These are phyloP conservation scores for Boeremia lycopersici DNA, from an alignment of 2,329 filamentous ascomycete genomes.

Conservation along the genomic window DNA sequence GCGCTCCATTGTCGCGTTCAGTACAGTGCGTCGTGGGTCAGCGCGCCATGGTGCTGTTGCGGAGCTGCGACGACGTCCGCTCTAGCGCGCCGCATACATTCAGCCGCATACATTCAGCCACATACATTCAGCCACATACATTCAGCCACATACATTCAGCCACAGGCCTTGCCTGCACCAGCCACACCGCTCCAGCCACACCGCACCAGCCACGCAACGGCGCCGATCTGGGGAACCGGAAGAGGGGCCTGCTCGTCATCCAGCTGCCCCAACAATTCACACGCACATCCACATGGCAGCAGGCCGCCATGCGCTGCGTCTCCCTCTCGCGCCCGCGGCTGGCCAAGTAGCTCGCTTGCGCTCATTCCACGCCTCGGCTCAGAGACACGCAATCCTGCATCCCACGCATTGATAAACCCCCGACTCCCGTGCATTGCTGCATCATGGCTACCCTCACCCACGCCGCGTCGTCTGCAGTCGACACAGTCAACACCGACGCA, in stretches of 20 bases:
- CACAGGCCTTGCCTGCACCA: no score
- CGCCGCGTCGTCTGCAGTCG: conserved; percentile 23
- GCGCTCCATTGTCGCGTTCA: conserved; percentile 44
- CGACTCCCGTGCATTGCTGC: not conserved
- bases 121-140: no score
- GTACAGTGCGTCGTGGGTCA: no score
- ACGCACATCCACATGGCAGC: no score
- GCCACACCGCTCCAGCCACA: no score
- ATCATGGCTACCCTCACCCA: conserved; percentile 43
- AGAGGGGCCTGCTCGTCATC: not conserved
- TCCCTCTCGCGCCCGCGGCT: conserved; percentile 4
- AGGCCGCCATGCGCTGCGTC: conserved; percentile 16
- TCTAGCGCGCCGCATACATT: no score
- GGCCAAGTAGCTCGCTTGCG: conserved; percentile 10
- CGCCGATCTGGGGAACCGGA: not conserved
- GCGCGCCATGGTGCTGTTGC: no score
- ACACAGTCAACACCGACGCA: conserved; percentile 31
- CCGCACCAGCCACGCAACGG: no score
- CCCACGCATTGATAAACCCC: not conserved
- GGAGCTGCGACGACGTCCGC: no score
- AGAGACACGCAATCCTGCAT: conserved; percentile 7
- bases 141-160: no score
- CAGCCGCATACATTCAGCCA: no score
- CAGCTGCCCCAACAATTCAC: conserved; percentile 13
- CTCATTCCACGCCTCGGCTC: conserved; percentile 17